Evolutionary conservation across 2,329 filamentous ascomycete genomes (phyloP), one percentile per base, ranked within the genome.

Genomic region (Fusarium tanahbumbuense): DNA sequence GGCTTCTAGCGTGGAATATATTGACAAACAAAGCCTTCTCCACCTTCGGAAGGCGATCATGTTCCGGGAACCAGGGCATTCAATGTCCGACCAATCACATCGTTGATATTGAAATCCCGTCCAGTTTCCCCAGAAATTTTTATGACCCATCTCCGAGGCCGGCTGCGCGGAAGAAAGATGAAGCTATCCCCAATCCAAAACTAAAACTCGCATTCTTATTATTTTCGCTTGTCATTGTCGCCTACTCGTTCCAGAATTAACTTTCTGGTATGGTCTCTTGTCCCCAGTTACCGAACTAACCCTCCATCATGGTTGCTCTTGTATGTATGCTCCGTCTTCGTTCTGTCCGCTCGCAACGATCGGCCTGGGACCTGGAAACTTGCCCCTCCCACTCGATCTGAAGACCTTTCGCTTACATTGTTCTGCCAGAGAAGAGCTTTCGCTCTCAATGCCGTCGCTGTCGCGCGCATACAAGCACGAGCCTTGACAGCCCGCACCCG

Each of bases 111-210:
- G 62, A 56, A 52, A 47, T 67, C 46, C 64, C 45, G 46, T n/a
- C 30, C 18, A 2, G 15, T 52, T 67, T 50, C 64, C 64, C 63
- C 63, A 63, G 56, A 34, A 67, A 44, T 44, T 67, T 67, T 62
- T 67, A 34, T 67, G 63, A 63, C 48, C 49, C 49, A 63, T 67
- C 63, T 66, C 64, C 63, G 63, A 66, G 61, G 63, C 61, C 63
- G 63, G 63, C 60, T 66, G 52, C 28, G 37, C 30, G 59, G 18
- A 66, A 32, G 20, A 61, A 54, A 60, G 25, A 61, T 66, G 63
- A 66, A 67, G 61, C 63, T 66, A 66, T 66, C 55, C 48, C 61
- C 61, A 67, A 61, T n/a, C 37, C 45, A 55, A 66, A 66, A 20
- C 42, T 55, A 49, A 67, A 61, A 44, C 63, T 66, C 48, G 44